Evolutionary conservation across 2,329 filamentous ascomycete genomes (phyloP), one percentile per base, ranked within the genome.

Genomic region (Verticillium klebahnii): DNA sequence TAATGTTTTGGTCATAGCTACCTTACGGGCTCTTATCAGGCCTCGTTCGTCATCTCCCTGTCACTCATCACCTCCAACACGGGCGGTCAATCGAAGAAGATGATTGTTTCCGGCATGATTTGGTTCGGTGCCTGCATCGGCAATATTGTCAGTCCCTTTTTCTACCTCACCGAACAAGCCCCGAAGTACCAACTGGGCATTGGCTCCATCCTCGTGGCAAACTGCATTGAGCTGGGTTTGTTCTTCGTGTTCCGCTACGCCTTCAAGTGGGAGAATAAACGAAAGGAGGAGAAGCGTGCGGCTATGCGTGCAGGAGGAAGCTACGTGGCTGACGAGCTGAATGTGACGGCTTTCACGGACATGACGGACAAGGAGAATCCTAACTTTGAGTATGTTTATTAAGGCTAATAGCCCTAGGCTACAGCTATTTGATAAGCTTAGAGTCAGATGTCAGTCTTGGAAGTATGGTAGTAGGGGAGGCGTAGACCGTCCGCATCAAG

Each of bases 131-230:
- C 84, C 61, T 87, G 84, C 67, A 78, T 82, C 1, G 85, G 85
- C 5, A 88, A 88, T 67, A 85, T 88, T 52, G 80, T 79, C 4
- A 82, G 85, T 0, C 86, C 86, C 0, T 87, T 88, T 71, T 88
- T 88, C 73, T 89, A 87, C 71, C 81, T 81, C 58, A 72, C 78
- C 0, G 68, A 77, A n/a, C 83, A 89, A 65, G 75, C 78, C 2
- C 77, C 76, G 5, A 70, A 70, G 4, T 79, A 79, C 31, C 69
- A 67, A 14, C 69, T 76, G 0, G 79, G 77, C 8, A 78, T 80
- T 50, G 73, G 73, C 15, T 77, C 75, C 0, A 71, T 80, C n/a
- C 71, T 81, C 17, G 73, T 77, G 2, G 71, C 74, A 23, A 75
- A 78, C 67, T 73, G 74, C 36, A 63, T 78, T 5, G 77, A 80